Evolutionary conservation across 805 yeast genomes (phyloP).

Genomic region (Hanseniaspora vineae): DNA sequence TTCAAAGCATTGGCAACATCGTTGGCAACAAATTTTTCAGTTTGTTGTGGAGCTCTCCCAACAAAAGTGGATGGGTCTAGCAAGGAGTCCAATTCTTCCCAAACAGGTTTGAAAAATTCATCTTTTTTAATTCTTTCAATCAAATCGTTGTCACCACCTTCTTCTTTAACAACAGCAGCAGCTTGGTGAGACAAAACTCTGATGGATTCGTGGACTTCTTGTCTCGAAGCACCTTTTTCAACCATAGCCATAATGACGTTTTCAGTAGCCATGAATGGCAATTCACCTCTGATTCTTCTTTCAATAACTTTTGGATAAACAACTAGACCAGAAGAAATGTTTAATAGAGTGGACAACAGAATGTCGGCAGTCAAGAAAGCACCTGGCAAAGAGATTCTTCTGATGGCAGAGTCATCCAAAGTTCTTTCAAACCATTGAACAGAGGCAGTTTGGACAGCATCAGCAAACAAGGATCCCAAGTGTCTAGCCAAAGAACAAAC

Average conservation of each 20-base stretch:
- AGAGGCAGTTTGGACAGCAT: conserved; percentile 91
- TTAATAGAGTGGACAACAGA: conserved; percentile 72
- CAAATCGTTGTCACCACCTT: conserved; percentile 97
- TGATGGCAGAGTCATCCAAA: conserved; percentile 92
- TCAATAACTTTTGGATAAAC: conserved; percentile 98
- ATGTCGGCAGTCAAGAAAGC: conserved; percentile 96
- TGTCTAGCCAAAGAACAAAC: conserved; percentile 98
- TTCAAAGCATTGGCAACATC: conserved; percentile 77
- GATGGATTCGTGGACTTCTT: conserved; percentile 95
- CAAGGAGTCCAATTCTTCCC: conserved; percentile 66
- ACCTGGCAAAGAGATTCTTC: conserved; percentile 92
- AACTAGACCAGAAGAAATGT: conserved; percentile 89
- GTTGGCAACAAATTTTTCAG: conserved; percentile 76
- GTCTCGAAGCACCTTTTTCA: conserved; percentile 93
- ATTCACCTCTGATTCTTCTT: conserved; percentile 85
- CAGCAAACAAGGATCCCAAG: conserved; percentile 79
- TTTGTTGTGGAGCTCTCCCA: conserved; percentile 97
- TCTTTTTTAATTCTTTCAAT: conserved; percentile 75
- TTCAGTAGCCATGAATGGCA: conserved; percentile 99
- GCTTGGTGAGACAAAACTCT: conserved; percentile 96
- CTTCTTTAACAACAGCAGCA: conserved; percentile 90
- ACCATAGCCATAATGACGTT: conserved; percentile 99
- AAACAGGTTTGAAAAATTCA: conserved; percentile 77
- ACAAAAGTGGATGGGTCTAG: conserved; percentile 90
- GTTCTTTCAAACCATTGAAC: conserved; percentile 99